Evolutionary conservation across 192 early-diverging fungal genomes (phyloP), one percentile per base, ranked within the genome.

Genomic region (Hyaloraphidium curvatum): DNA sequence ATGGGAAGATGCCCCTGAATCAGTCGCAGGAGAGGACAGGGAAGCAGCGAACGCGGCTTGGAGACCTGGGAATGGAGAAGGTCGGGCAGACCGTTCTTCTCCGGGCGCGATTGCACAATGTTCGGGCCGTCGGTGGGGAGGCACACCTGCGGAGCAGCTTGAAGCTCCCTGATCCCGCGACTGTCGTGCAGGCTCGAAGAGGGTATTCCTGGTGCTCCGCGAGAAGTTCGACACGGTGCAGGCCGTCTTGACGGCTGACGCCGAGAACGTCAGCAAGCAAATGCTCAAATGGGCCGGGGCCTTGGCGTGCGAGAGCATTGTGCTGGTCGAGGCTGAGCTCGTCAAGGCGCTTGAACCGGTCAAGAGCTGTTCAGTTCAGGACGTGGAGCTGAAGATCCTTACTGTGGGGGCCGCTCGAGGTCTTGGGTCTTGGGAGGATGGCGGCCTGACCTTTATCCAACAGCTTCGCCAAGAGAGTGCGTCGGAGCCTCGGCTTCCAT

Each of bases 271-370:
- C 58, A 93, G 89, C 81, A 93, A 92, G 74, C 76, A 87, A 50
- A 94, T 97, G 89, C 72, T 92, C 55, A 95, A 92, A 69, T 97
- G 82, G 72, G 78, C 81, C 31, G 61, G 21, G 62, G 83, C 84
- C 61, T 78, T 95, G 50, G 60, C 86, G 22, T 58, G 57, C 43
- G 95, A 99, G 63, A 94, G 92, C 7, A 78, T 99, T 51, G 85
- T 99, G 1, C 55, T 84, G 28, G 74, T 97, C 11, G 80, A 90
- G 56, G 95, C 83, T 30, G 67, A 62, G 26, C 74, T 99, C 26
- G 75, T 72, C 19, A 76, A 81, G 64, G 77, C 89, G 28, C 65
- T 67, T 4, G 86, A 92, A 55, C 79, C 77, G 22, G 80, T 99
- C 56, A 84, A 86, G 69, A 82, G 81, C 60, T 96, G 92, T 67